Base-by-base conservation (phyloP, 306 rosid species). In the Mimosa pudica region DNA sequence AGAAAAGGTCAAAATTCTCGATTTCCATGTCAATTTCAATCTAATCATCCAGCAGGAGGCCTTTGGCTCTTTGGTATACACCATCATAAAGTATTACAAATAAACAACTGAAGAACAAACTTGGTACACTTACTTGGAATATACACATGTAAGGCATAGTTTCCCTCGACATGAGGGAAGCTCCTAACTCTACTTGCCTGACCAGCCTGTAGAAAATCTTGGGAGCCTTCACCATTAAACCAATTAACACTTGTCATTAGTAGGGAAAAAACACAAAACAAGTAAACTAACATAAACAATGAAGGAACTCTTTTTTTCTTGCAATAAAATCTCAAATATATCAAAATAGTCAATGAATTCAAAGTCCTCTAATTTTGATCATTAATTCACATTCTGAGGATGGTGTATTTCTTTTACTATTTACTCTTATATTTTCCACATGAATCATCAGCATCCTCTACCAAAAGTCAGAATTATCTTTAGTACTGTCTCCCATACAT, bases 81-180 rank as follows among this genome's bases (percentile, higher is more conserved):
- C 32, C 73, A 44, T 42, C 16, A 44, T 54, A 69, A 10, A 69
- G 17, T 69, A 69, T 68, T 17, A 8, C n/a, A 38, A 42, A 41
- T 57, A 57, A 57, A 57, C 32, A 57, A 57, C 63, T 18, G 33
- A 57, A 57, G 63, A 57, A 8, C 4, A 32, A 57, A 8, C 11
- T 8, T n/a, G 63, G 30, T 4, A 35, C 65, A 81, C 85, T 81
- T 86, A 94, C 98, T 86, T 77, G 97, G 98, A 73, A 94, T 88
- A 79, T 92, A 94, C 41, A 94, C 87, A 71, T 94, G 97, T 52
- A 92, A 69, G 24, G 93, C 97, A 52, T 89, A 91, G 88, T 92
- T 92, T 35, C 98, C 98, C 62, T 94, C 90, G 2, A 87, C 85
- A 77, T 92, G 97, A 81, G 98, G 93, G 63, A 94, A 94, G 80